phyloP scores from a whole-genome alignment of 2,329 filamentous ascomycete species.

The Ophiosphaerella herpotricha region DNA sequence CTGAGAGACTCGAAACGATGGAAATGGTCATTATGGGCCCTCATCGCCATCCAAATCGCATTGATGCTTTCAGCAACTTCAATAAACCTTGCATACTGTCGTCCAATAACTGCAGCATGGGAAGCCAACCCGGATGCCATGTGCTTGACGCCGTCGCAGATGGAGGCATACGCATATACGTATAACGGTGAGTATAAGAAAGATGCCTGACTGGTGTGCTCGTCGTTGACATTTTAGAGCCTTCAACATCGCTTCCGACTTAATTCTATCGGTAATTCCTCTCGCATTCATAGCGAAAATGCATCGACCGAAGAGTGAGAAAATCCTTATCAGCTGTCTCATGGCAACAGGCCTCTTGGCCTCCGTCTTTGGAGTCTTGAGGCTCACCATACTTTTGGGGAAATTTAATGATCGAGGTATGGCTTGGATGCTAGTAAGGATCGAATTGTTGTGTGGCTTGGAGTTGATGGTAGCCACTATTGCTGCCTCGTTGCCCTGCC shows the following conservation, averaged over 20 bases:
- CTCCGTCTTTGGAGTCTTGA: background rate
- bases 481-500: background rate
- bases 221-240: no score
- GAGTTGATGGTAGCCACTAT: background rate
- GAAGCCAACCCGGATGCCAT: no score
- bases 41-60: background rate
- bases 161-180: no score
- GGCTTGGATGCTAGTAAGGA: background rate
- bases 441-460: background rate
- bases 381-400: background rate
- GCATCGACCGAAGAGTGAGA: background rate
- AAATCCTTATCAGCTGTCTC: background rate
- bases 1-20: background rate
- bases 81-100: no score
- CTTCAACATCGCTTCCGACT: no score
- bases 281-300: background rate
- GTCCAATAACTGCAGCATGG: no score
- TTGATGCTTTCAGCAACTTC: no score
- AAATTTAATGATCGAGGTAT: background rate
- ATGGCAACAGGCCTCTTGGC: background rate
- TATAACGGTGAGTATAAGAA: no score
- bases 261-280: background rate
- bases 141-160: no score
- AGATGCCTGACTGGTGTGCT: no score
- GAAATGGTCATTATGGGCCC: background rate